Base-by-base conservation (phyloP, 2,329 filamentous ascomycete species). In the Dryadomyces quercus-mongolicae region DNA sequence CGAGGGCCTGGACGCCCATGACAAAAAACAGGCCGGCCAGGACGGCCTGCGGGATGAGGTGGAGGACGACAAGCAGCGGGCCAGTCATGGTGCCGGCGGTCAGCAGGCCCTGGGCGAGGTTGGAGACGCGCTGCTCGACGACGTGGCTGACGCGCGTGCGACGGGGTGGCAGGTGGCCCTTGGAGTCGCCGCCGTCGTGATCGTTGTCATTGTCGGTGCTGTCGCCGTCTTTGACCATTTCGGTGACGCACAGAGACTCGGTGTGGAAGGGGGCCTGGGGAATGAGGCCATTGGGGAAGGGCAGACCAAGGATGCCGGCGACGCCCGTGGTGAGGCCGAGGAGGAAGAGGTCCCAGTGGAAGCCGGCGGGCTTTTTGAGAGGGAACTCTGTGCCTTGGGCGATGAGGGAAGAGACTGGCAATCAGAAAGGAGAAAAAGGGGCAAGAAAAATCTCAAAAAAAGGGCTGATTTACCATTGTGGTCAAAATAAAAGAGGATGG, bases 401-500 rank as follows among this genome's bases (percentile, higher is more conserved):
- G 53, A 91, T 91, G 34, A 92, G 77, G 6, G 86, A 89, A 0
- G 86, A 91, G 1, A 91, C 86, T 87, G 57, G 12, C 10, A 31
- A 54, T 59, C 57, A 49, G 44, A 21, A 20, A n/a, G 20, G 10
- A 42, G 25, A 13, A 50, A 9, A n/a, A 22, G 25, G 25, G 4
- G 8, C 25, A 31, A 8, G 8, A 15, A 18, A 16, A n/a, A n/a
- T n/a, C n/a, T n/a, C 31, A 31, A 9, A 20, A 44, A n/a, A 38
- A 5, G 12, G 42, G 48, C 9, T 43, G 3, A 50, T 71, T 57
- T 71, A 87, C 85, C 85, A 61, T 93, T 94, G 64, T 94, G 89
- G 63, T 94, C 89, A 65, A 93, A 94, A 72, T 86, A 94, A 65
- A 95, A 95, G 5, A 95, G 70, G 21, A 94, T 82, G 0, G 89